A percentile compares a stretch with the other conserved stretches of the same genome.
These are phyloP conservation scores for Fusarium hostae DNA, from an alignment of 2,329 filamentous ascomycete species.

Conservation along the genomic window DNA sequence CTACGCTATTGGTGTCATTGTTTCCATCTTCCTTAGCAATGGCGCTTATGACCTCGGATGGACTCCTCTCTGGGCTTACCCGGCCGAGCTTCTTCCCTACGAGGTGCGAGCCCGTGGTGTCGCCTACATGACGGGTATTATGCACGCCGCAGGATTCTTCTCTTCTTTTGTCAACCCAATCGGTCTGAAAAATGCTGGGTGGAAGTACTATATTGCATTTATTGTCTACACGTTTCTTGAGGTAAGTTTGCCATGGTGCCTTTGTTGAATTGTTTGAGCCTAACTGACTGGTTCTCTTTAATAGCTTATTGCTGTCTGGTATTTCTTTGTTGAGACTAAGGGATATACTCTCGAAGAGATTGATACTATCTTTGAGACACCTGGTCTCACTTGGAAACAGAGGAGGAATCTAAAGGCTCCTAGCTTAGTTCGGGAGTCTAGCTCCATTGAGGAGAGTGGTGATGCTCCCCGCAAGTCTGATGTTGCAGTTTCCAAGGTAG, in stretches of 20 bases:
- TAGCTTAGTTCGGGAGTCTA: neutral
- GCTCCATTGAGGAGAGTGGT: neutral
- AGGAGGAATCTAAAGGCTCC: neutral
- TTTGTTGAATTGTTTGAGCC: fast-evolving
- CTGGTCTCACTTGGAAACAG: neutral
- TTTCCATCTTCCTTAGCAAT: neutral
- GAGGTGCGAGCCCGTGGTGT: slow-evolving; percentile 23
- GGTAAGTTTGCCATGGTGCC: neutral
- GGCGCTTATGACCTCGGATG: neutral
- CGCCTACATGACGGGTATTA: neutral
- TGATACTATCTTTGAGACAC: neutral
- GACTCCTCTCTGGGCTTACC: slow-evolving; percentile 24
- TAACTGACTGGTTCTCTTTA: neutral
- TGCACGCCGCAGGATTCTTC: neutral
- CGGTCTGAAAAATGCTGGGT: neutral
- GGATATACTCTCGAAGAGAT: neutral
- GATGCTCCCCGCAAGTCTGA: neutral
- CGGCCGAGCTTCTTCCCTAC: slow-evolving; percentile 42
- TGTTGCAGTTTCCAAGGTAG: neutral
- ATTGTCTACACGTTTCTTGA: neutral
- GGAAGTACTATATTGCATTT: neutral
- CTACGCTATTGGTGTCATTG: slow-evolving; percentile 2
- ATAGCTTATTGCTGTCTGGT: neutral
- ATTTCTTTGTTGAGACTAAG: neutral
- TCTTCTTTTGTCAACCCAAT: neutral